Base-by-base conservation (phyloP, 176 grass and related monocot species). In the Musa schizocarpa region DNA sequence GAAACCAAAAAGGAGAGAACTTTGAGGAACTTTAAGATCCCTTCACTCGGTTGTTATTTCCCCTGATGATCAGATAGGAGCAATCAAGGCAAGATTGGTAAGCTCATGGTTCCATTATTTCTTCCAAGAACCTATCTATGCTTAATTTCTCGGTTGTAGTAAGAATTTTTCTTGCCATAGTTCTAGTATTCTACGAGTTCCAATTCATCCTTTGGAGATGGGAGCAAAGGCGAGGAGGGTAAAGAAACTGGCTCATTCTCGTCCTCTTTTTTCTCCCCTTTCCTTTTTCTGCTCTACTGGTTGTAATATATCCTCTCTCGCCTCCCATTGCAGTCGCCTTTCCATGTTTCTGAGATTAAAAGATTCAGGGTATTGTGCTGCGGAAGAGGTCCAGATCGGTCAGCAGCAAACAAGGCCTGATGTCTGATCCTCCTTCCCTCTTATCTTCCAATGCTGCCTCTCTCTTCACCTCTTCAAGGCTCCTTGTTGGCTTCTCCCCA, bases 281-380 rank as follows among this genome's bases (percentile, higher is more conserved):
- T 34, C 3, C 29, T 34, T 34, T 34, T 43, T 6, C 34, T 43
- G 34, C 34, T 43, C 34, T 6, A 43, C 34, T 6, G 34, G 34
- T 43, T 43, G 34, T 62, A 62, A 20, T 27, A 21, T 5, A 43
- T 48, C 68, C 63, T 24, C 27, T 61, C 34, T 43, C 34, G 34
- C 64, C 24, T 25, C n/a, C 66, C 8, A 13, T 73, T 85, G 73
- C 55, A 71, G 70, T 51, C 57, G 29, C 9, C 52, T 73, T 7
- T 13, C 56, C 13, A 82, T 82, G 84, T 86, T 86, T 86, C 68
- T 82, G 50, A 86, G 84, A 74, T 78, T 68, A 68, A 43, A 85
- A 43, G 50, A 55, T 85, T 49, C 83, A 85, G 62, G 74, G 29
- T 26, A 78, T 74, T 26, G 89, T 93, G 90, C 68, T 81, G 63